Percentiles rank a stretch among this genome's conserved stretches.
Evolutionary conservation across 371 early-diverging fungal species (phyloP).

Genomic region (Actinomortierella wolfii): DNA sequence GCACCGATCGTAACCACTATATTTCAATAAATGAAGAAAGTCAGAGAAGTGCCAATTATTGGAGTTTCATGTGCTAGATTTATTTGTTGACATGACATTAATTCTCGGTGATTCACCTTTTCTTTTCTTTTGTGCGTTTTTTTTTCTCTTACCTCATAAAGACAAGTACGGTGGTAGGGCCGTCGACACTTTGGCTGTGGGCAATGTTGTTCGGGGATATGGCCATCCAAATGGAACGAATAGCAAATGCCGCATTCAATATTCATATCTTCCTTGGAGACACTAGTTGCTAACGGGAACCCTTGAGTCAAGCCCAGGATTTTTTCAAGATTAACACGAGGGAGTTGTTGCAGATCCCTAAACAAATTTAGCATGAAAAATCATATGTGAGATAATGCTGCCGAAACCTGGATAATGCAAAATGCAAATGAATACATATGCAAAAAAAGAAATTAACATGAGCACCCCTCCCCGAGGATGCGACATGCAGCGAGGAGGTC

Average conservation of each 20-base stretch:
- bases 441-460: neutral
- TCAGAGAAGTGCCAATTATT: neutral
- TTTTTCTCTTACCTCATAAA: conserved; percentile 48
- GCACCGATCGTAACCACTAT: conserved; percentile 58
- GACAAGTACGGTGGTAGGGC: conserved; percentile 54
- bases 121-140: neutral
- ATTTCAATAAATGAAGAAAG: neutral
- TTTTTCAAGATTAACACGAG: conserved; percentile 35
- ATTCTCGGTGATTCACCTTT: neutral
- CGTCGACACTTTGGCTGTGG: conserved; percentile 51
- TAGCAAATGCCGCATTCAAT: conserved; percentile 65
- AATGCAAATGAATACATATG: neutral
- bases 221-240: conserved; percentile 48
- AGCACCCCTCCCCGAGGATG: no score
- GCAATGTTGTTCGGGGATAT: conserved; percentile 55
- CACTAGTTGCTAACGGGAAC: conserved; percentile 40
- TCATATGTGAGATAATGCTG: no score
- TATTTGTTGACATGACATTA: neutral
- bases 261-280: conserved; percentile 47
- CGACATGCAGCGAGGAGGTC: no score
- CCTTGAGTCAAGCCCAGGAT: conserved; percentile 27
- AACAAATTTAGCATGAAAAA: no score
- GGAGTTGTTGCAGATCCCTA: conserved; percentile 20
- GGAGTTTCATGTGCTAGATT: neutral
- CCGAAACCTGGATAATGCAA: no score